Evolutionary conservation across 2,329 filamentous ascomycete genomes (phyloP), one percentile per base, ranked within the genome.

Genomic region (Periconia sp.): DNA sequence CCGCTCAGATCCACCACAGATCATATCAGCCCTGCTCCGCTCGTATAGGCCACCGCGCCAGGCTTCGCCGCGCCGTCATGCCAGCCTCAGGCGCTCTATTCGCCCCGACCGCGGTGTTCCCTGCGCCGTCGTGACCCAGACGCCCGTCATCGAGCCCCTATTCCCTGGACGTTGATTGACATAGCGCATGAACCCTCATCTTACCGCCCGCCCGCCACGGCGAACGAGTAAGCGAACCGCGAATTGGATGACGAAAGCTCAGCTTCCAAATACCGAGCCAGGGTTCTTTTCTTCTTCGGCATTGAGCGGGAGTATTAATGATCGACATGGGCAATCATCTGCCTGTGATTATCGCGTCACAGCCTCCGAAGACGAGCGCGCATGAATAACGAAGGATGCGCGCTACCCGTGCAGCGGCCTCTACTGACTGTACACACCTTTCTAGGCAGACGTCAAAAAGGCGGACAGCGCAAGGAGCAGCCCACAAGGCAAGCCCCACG

Each of bases 21-120:
- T 41, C 33, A 46, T 34, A 41, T 38, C 43, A 46, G 37, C 43
- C 43, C 43, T 46, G 33, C 26, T 4, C 16, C 9, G 11, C 5
- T 29, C 17, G 26, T 46, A 30, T 38, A 21, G 24, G 21, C 30
- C 11, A 18, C n/a, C 31, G 18, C 17, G 12, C 23, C 31, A 24
- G 30, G 32, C 5, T 35, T 11, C 12, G 9, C 32, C 16, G 17
- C 32, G 18, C 21, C 36, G 21, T 19, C 13, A 21, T 22, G 5
- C 34, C 7, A 15, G 24, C 18, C 36, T 34, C 21, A 19, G 25
- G 36, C 10, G 23, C 31, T 34, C 29, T 37, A 21, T 19, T 34
- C 35, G 35, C 41, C 32, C 31, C 19, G 16, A 6, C 34, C 9
- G 9, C 22, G 25, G 11, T 35, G 12, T 4, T 5, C 10, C 24